Conservation (phyloP, 1,284 basidiomycete species). For the Lignosus rhinocerotis region DNA sequence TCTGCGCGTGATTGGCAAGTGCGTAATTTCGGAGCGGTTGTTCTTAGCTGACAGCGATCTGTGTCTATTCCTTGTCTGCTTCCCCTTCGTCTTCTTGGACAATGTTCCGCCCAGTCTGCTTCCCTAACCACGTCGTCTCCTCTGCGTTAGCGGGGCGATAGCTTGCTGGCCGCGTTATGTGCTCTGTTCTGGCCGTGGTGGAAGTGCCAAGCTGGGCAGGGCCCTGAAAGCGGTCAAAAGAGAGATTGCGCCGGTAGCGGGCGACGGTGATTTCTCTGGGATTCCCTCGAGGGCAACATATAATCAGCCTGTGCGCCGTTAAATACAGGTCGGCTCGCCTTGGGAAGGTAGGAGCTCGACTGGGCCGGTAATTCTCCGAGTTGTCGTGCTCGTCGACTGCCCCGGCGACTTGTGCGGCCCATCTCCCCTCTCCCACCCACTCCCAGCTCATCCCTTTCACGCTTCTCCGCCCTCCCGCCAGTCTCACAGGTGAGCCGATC, state of each 20-base stretch:
- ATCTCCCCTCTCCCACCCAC: not conserved
- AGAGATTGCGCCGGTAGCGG: conserved; percentile 3
- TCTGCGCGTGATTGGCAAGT: conserved; percentile 20
- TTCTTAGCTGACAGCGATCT: conserved; percentile 17
- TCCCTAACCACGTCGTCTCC: too few species aligned
- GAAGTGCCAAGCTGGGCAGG: not conserved
- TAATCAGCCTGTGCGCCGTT: conserved; percentile 12
- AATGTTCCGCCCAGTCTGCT: too few species aligned
- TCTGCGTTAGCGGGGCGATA: too few species aligned
- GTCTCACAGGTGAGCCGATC: conserved; percentile 9
- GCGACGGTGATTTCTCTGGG: conserved; percentile 31
- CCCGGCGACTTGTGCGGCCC: not conserved
- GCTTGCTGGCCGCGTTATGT: not conserved
- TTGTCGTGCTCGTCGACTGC: not conserved
- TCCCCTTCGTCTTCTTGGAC: not conserved
- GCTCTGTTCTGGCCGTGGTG: not conserved
- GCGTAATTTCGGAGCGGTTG: conserved; percentile 8
- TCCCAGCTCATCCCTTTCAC: not conserved
- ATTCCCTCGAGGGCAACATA: conserved; percentile 19
- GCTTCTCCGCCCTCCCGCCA: not conserved
- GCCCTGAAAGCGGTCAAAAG: not conserved
- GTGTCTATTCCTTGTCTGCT: conserved; percentile 2
- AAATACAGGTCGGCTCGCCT: conserved; percentile 19
- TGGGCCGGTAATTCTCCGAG: conserved; percentile 33
- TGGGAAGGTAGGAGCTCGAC: conserved; percentile 25